Evolutionary conservation across 2,329 filamentous ascomycete genomes (phyloP), one percentile per base, ranked within the genome.

Genomic region (Coniochaeta sp.): DNA sequence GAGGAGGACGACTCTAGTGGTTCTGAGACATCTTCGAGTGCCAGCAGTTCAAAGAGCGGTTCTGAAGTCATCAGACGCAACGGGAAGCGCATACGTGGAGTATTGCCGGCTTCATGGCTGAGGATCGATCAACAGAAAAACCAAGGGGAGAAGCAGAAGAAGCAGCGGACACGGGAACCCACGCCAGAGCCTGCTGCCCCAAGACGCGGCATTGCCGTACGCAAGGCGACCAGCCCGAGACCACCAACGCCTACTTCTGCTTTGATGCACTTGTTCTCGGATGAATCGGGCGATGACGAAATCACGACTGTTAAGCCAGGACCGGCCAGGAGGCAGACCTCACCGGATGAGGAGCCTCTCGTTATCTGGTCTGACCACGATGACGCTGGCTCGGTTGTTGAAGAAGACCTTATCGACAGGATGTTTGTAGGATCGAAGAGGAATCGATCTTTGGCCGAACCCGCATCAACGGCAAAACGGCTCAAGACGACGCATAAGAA

Each of bases 51-150:
- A 9, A 66, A 67, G 31, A 72, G 67, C 48, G 75, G 74, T 3
- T 67, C 67, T 2, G 72, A 78, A 22, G 60, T 67, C 12, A 68
- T 70, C 24, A 64, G 62, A 8, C 62, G 60, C 18, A 67, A 71
- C 52, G 68, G 69, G 31, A 74, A 66, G 50, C 71, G 72, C 49
- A 80, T 86, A 48, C 74, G 74, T 50, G 82, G 82, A 20, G 82
- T 86, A 7, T 71, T 86, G 42, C 83, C 83, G 33, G 83, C 83
- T n/a, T 86, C 83, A 6, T 85, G 82, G 78, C 71, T 86, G 51
- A 76, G 82, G 38, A 63, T 86, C 22, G 80, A 85, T 59, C 75
- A 79, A 52, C 69, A 75, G 51, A 62, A 64, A 22, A 56, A 66
- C 27, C 65, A 60, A 57, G 52, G 69, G 64, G 51, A 59, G 58